A percentile compares a stretch with the other conserved stretches of the same genome.
These are phyloP conservation scores for Pezicula neosporulosa DNA, from an alignment of 2,329 filamentous ascomycete genomes.

Conservation along the genomic window DNA sequence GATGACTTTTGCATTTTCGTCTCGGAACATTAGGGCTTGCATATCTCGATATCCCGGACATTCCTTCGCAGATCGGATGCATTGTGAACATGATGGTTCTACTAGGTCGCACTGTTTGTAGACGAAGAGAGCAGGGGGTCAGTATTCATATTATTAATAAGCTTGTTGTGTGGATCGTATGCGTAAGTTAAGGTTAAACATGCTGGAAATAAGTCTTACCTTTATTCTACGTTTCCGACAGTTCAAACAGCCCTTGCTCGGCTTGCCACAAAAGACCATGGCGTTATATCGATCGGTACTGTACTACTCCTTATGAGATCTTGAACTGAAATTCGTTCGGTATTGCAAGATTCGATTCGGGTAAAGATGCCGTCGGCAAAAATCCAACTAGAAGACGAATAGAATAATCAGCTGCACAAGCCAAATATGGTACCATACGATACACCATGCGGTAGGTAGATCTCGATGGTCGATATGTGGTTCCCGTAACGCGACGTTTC, in stretches of 20 bases:
- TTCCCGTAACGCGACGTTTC: no score
- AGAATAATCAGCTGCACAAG: no score
- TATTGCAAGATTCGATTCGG: neutral
- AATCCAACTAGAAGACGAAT: neutral
- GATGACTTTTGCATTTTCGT: conserved; percentile 52
- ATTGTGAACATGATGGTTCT: conserved; percentile 49
- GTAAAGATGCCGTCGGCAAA: neutral
- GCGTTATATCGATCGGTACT: neutral
- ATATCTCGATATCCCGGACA: conserved; percentile 53
- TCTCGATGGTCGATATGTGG: no score
- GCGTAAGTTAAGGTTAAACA: no score
- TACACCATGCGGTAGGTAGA: no score
- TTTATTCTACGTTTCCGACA: conserved; percentile 22
- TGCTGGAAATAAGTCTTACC: conserved; percentile 10
- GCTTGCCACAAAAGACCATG: conserved; percentile 25
- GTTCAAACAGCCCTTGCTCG: conserved; percentile 16
- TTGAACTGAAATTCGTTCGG: neutral
- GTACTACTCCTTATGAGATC: neutral
- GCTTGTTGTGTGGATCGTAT: no score
- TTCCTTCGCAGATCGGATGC: conserved; percentile 44
- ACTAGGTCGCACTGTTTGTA: conserved; percentile 46
- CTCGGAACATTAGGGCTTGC: conserved; percentile 52
- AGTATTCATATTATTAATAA: neutral
- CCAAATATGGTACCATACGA: no score
- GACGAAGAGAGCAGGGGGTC: neutral